Base-by-base conservation (phyloP, 2,329 filamentous ascomycete genomes). In the Claviceps quebecensis region DNA sequence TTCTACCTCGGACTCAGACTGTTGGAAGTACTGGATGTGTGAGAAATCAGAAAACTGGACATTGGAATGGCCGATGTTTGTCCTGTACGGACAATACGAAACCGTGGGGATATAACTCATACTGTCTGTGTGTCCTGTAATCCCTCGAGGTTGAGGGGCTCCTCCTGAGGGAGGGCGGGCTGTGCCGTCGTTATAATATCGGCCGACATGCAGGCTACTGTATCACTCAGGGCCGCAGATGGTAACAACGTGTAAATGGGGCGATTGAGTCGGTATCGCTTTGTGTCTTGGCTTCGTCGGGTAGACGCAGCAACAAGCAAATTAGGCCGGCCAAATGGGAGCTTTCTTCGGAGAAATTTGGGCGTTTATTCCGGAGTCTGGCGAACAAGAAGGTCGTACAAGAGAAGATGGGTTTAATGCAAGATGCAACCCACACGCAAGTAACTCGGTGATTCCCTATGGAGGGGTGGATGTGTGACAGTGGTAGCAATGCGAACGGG, bases 11-110 rank as follows among this genome's bases (percentile, higher is more conserved):
- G 69, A 69, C 52, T 72, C 65, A 40, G 65, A 61, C 9, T 60
- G 56, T 49, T 68, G 61, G 49, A 65, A 67, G 57, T 66, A 73
- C 55, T 71, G 63, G 48, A 73, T 60, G 36, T 70, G 63, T 54
- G 67, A 69, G 61, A 69, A 73, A 58, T 73, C 61, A 55, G 69
- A 67, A 54, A 63, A 68, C 56, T 71, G 65, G 52, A 72, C 63
- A 56, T 67, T 57, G 53, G 60, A 58, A 56, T 60, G 67, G 58
- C 68, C 63, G 61, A 69, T 53, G 55, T 66, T 63, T 52, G 67
- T 58, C 66, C 70, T 64, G 50, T 62, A 61, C 45, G 68, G 65
- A 65, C 67, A 68, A 60, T 62, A 65, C 51, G 69, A 64, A 55
- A 69, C 60, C 50, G 59, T 61, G 54, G 60, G 62, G 58, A 59